A percentile compares a stretch with the other conserved stretches of the same genome.
phyloP scores from a whole-genome alignment of 2,329 filamentous ascomycete genomes.

The Botryotinia globosa region DNA sequence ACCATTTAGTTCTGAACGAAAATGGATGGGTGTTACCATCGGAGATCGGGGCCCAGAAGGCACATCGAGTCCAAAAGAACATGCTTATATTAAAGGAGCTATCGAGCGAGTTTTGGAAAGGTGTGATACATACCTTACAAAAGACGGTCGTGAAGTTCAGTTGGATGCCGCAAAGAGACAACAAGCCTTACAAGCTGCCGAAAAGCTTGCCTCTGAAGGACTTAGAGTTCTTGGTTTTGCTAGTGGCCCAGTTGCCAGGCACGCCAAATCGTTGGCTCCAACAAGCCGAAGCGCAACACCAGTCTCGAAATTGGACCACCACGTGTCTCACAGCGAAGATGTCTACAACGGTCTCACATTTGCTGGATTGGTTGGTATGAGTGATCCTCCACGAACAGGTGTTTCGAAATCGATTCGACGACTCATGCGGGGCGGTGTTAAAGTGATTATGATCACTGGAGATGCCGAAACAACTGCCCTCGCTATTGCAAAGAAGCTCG shows the following conservation, averaged over 20 bases:
- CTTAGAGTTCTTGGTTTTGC: conserved; percentile 91
- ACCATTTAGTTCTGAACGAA: conserved; percentile 93
- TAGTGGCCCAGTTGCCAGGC: conserved; percentile 66
- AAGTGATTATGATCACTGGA: conserved; percentile 98
- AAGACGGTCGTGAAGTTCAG: conserved; percentile 80
- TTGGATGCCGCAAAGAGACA: conserved; percentile 73
- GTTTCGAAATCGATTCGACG: conserved; percentile 86
- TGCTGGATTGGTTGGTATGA: conserved; percentile 93
- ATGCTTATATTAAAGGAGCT: conserved; percentile 93
- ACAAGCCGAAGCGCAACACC: conserved; percentile 52
- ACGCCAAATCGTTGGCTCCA: conserved; percentile 42
- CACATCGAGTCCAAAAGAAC: conserved; percentile 53
- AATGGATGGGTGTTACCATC: conserved; percentile 98
- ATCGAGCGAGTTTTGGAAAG: conserved; percentile 81
- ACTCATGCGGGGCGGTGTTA: conserved; percentile 90
- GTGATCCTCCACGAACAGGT: conserved; percentile 86
- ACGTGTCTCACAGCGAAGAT: conserved; percentile 58
- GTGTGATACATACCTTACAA: conserved; percentile 87
- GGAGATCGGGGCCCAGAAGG: conserved; percentile 43
- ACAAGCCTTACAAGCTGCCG: conserved; percentile 75
- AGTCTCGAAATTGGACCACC: conserved; percentile 37
- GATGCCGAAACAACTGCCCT: conserved; percentile 93
- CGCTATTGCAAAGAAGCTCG: conserved; percentile 91
- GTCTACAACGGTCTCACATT: conserved; percentile 82
- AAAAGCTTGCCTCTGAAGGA: conserved; percentile 83